These are phyloP conservation scores for Paramecium caudatum DNA, from an alignment of 73 alveolate species.

Conservation along the genomic window DNA sequence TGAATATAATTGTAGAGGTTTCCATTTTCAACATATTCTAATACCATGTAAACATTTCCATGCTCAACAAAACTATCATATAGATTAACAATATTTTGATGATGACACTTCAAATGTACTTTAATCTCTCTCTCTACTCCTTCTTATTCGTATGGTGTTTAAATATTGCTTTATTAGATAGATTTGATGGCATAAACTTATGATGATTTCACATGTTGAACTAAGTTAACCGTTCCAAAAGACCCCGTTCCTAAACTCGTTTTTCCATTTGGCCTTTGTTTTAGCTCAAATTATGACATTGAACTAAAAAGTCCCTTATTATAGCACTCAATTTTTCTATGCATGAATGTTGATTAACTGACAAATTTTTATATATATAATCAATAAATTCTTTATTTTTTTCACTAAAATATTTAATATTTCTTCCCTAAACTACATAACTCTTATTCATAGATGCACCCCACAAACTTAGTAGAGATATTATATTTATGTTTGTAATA, in stretches of 20 bases:
- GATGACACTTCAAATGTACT: slow-evolving; percentile 69
- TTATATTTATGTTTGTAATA: too few relatives aligned
- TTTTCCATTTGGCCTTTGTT: slow-evolving; percentile 29
- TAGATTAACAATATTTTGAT: slow-evolving; percentile 62
- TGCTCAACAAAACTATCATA: slow-evolving; percentile 73
- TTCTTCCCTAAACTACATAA: too few relatives aligned
- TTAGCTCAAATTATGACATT: slow-evolving; percentile 51
- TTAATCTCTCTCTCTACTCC: slow-evolving; percentile 77
- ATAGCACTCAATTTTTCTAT: slow-evolving; percentile 36
- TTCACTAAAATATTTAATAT: too few relatives aligned
- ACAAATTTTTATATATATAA: slow-evolving; percentile 53
- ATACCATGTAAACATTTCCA: slow-evolving; percentile 72
- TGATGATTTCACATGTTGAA: neutral
- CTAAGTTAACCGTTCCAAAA: slow-evolving; percentile 54
- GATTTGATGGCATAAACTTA: slow-evolving; percentile 38
- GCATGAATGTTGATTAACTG: slow-evolving; percentile 61
- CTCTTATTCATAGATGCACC: too few relatives aligned
- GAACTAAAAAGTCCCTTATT: slow-evolving; percentile 57
- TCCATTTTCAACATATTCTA: slow-evolving; percentile 76
- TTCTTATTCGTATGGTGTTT: slow-evolving; percentile 67
- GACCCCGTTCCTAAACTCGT: slow-evolving; percentile 67
- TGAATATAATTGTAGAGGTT: slow-evolving; percentile 71
- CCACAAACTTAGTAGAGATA: too few relatives aligned
- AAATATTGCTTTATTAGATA: slow-evolving; percentile 48
- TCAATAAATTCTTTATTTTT: neutral